A percentile compares a stretch with the other conserved stretches of the same genome.
phyloP scores from a whole-genome alignment of 495 filamentous ascomycete species.

The Cairneyella variabilis region DNA sequence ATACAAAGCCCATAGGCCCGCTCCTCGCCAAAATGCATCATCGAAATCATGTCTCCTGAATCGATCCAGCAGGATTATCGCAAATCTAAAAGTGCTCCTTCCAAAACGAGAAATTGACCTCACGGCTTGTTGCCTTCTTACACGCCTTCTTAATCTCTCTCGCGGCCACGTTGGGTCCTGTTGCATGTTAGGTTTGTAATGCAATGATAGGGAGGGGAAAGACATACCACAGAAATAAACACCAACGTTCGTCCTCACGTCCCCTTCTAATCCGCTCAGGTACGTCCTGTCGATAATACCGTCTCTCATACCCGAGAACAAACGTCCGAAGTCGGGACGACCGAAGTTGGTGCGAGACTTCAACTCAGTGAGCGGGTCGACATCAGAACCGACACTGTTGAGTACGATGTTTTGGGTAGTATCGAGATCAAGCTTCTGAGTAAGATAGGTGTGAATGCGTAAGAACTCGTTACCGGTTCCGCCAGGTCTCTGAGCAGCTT shows the following conservation, averaged over 20 bases:
- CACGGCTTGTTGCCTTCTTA: constrained; percentile 60
- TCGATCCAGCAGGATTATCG: neutral
- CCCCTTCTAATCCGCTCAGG: constrained; percentile 71
- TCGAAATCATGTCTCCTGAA: neutral
- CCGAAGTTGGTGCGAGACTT: constrained; percentile 91
- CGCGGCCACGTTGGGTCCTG: constrained; percentile 64
- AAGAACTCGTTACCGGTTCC: constrained; percentile 77
- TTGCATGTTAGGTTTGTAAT: constrained; percentile 1
- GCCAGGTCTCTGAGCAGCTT: constrained; percentile 58
- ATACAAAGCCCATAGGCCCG: neutral
- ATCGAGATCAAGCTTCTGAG: constrained; percentile 85
- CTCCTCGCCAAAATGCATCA: constrained; percentile 3
- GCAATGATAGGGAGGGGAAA: neutral
- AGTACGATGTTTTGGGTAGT: constrained; percentile 95
- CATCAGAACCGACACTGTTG: constrained; percentile 80
- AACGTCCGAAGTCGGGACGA: constrained; percentile 79
- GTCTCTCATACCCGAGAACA: constrained; percentile 82
- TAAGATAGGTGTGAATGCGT: constrained; percentile 97
- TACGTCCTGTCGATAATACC: constrained; percentile 85
- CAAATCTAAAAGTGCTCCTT: constrained; percentile 74
- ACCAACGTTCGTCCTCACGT: constrained; percentile 76
- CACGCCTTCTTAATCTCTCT: constrained; percentile 82
- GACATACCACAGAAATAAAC: constrained; percentile 81
- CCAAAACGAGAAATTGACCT: constrained; percentile 97
- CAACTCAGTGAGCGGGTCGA: constrained; percentile 91